Evolutionary conservation across 2,329 filamentous ascomycete species (phyloP).

Genomic region (Talaromyces rugulosus): DNA sequence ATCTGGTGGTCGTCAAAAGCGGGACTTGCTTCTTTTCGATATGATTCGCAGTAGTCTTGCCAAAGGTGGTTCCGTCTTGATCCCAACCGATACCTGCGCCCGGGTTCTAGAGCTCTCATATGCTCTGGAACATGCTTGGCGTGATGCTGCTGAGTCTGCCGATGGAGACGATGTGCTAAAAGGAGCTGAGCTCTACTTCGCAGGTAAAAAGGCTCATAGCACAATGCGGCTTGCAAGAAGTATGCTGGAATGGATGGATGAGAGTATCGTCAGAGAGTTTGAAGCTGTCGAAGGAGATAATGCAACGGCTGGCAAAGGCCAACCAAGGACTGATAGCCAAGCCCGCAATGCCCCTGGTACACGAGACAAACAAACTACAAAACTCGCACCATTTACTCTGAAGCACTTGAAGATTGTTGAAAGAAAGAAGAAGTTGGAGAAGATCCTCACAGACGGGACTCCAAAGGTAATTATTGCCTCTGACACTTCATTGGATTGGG

Average conservation of each 20-base stretch:
- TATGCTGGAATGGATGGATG: conserved; percentile 99
- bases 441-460: conserved; percentile 53
- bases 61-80: conserved; percentile 83
- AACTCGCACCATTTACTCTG: conserved; percentile 79
- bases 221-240: conserved; percentile 88
- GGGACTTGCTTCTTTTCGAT: conserved; percentile 80
- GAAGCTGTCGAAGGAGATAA: conserved; percentile 55
- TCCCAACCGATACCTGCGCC: conserved; percentile 94
- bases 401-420: conserved; percentile 79
- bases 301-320: conserved; percentile 26
- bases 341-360: conserved; percentile 19
- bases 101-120: conserved; percentile 89
- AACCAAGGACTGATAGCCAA: conserved; percentile 41
- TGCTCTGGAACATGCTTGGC: conserved; percentile 88
- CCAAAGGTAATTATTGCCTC: conserved; percentile 82
- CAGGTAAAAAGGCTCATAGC: conserved; percentile 78
- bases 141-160: conserved; percentile 55
- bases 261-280: conserved; percentile 87
- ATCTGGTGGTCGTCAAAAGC: conserved; percentile 68
- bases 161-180: conserved; percentile 50
- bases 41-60: conserved; percentile 74
- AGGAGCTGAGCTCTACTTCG: conserved; percentile 66
- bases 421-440: conserved; percentile 72
- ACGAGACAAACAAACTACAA: conserved; percentile 35
- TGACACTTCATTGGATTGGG: conserved; percentile 88